These are phyloP conservation scores for Hygrophoropsis aurantiaca DNA, from an alignment of 768 basidiomycete species.

Conservation along the genomic window DNA sequence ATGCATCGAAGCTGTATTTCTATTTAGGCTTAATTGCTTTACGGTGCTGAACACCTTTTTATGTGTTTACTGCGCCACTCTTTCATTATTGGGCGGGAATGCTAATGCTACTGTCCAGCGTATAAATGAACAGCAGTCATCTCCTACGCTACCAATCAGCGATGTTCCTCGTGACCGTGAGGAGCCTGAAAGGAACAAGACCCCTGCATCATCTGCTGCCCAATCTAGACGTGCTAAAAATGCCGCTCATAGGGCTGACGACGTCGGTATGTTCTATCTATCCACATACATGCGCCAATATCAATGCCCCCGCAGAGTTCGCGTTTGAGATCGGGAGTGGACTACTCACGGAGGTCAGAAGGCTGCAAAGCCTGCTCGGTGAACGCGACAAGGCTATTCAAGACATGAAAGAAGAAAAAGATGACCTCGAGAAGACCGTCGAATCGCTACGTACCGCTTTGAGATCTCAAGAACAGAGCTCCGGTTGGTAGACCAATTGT, in stretches of 20 bases:
- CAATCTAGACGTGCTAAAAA: constrained; percentile 90
- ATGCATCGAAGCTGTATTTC: no score
- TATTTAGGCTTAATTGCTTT: background rate
- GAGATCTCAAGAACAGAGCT: constrained; percentile 76
- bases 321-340: constrained; percentile 97
- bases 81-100: background rate
- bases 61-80: background rate
- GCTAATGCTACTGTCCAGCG: constrained; percentile 30
- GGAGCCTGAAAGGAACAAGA: constrained; percentile 60
- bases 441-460: constrained; percentile 74
- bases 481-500: constrained; percentile 48
- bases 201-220: constrained; percentile 72
- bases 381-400: constrained; percentile 93
- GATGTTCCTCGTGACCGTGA: constrained; percentile 61
- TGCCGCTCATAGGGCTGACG: constrained; percentile 85
- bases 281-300: constrained; percentile 7
- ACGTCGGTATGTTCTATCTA: constrained; percentile 64
- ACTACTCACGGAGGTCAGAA: constrained; percentile 85
- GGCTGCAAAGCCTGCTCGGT: constrained; percentile 85
- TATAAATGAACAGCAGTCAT: constrained; percentile 45
- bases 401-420: constrained; percentile 90
- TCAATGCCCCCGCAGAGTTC: constrained; percentile 63
- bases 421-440: constrained; percentile 77
- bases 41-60: constrained; percentile 7
- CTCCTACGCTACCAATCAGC: constrained; percentile 43